Percentiles rank a stretch among this genome's conserved stretches.
These are phyloP conservation scores for Calonectria montana DNA, from an alignment of 2,329 filamentous ascomycete genomes.

Conservation along the genomic window DNA sequence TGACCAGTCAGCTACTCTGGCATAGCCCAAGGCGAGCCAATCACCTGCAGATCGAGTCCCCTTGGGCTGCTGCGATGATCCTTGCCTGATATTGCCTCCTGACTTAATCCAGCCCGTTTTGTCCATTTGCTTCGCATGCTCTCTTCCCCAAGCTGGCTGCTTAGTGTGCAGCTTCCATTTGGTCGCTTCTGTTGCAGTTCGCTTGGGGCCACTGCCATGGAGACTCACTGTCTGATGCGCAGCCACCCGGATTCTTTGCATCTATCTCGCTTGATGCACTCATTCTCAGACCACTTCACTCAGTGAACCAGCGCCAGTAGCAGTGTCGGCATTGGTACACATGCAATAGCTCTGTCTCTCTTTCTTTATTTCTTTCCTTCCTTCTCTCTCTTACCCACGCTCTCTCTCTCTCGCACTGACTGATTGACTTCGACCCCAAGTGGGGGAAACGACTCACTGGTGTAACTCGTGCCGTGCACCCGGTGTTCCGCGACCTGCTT, in stretches of 20 bases:
- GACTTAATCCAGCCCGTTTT: conserved; percentile 13
- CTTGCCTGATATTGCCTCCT: conserved; percentile 19
- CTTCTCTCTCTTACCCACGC: background rate
- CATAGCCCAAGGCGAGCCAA: background rate
- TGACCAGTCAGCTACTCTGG: background rate
- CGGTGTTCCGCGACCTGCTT: conserved; percentile 20
- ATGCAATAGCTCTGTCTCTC: background rate
- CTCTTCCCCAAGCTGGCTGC: background rate
- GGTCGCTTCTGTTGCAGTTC: background rate
- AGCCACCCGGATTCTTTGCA: no score
- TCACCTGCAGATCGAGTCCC: background rate
- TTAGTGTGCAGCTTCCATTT: background rate
- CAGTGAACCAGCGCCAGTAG: no score
- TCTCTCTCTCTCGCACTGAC: conserved; percentile 5
- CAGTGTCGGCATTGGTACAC: background rate
- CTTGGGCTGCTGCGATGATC: conserved; percentile 11
- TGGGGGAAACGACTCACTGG: conserved; percentile 20
- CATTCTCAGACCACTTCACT: background rate
- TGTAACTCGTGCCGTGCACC: conserved; percentile 25
- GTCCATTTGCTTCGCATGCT: background rate
- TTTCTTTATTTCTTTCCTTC: background rate
- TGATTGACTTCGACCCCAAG: conserved; percentile 17
- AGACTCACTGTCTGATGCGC: no score
- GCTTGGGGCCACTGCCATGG: background rate
- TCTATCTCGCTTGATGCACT: background rate